Evolutionary conservation across 1,139 yeast genomes (phyloP).

Genomic region (Pichia sp.): DNA sequence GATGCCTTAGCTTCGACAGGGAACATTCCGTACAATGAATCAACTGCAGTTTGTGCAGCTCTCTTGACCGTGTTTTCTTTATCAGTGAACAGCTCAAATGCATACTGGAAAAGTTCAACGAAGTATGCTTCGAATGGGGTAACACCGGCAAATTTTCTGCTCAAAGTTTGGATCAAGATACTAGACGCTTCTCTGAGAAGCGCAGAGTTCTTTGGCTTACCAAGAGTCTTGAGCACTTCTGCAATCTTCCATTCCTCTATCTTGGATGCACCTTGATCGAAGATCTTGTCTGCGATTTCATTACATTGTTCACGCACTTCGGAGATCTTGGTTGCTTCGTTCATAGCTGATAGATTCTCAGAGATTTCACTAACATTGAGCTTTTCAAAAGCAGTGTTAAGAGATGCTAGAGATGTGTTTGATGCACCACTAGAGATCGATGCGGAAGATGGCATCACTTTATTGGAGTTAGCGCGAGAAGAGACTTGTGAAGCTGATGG

Average conservation of each 20-base stretch:
- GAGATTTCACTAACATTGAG: conserved; percentile 65
- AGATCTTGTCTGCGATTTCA: conserved; percentile 43
- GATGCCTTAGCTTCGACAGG: conserved; percentile 79
- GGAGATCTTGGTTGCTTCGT: conserved; percentile 49
- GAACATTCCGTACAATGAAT: conserved; percentile 58
- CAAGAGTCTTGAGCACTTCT: conserved; percentile 56
- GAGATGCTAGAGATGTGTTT: conserved; percentile 54
- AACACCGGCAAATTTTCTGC: conserved; percentile 56
- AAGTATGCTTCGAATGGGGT: conserved; percentile 74
- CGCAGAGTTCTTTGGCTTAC: conserved; percentile 68
- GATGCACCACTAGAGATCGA: conserved; percentile 27
- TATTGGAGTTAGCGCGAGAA: conserved; percentile 21
- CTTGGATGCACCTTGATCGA: conserved; percentile 39
- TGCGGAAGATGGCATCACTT: conserved; percentile 22
- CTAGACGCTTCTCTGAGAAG: conserved; percentile 71
- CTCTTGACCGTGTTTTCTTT: conserved; percentile 82
- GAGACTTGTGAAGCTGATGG: conserved; percentile 17
- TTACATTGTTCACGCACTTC: conserved; percentile 62
- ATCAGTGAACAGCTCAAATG: conserved; percentile 66
- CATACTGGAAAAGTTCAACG: conserved; percentile 47
- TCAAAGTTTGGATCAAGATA: conserved; percentile 60
- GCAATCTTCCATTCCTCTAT: conserved; percentile 60
- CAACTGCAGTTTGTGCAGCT: conserved; percentile 68
- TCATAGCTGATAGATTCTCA: conserved; percentile 48
- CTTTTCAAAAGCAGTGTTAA: conserved; percentile 67